Conservation (phyloP, 2,329 filamentous ascomycete genomes). For the Calonectria naviculata region DNA sequence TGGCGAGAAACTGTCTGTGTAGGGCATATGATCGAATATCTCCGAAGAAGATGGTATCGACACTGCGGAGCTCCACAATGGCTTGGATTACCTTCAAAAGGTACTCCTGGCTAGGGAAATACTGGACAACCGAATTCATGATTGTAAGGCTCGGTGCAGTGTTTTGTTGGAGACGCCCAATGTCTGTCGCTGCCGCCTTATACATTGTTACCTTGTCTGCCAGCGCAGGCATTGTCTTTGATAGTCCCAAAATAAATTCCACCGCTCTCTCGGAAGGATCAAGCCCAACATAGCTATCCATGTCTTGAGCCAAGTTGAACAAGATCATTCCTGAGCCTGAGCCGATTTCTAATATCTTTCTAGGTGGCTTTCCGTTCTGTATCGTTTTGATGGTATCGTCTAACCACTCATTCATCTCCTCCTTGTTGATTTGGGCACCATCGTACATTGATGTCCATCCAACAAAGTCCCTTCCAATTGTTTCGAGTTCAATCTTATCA, state of each 20-base stretch:
- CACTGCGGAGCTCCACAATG: conserved; percentile 10
- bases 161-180: conserved; percentile 4
- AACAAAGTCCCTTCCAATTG: background rate
- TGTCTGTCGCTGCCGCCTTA: conserved; percentile 34
- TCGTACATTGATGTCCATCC: background rate
- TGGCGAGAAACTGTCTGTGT: conserved; percentile 26
- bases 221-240: background rate
- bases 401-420: background rate
- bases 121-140: conserved; percentile 43
- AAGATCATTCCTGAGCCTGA: background rate
- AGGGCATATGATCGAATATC: conserved; percentile 35
- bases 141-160: conserved; percentile 29
- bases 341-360: background rate
- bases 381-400: background rate
- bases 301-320: background rate
- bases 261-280: background rate
- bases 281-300: background rate
- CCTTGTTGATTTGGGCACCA: background rate
- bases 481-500: background rate
- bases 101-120: conserved; percentile 41
- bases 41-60: conserved; percentile 31
- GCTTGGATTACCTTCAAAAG: conserved; percentile 24
- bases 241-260: background rate
- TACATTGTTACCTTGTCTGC: conserved; percentile 25
- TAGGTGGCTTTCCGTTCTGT: background rate